phyloP scores from a whole-genome alignment of 2,329 filamentous ascomycete genomes.

The Chrysoporthe austroafricana region DNA sequence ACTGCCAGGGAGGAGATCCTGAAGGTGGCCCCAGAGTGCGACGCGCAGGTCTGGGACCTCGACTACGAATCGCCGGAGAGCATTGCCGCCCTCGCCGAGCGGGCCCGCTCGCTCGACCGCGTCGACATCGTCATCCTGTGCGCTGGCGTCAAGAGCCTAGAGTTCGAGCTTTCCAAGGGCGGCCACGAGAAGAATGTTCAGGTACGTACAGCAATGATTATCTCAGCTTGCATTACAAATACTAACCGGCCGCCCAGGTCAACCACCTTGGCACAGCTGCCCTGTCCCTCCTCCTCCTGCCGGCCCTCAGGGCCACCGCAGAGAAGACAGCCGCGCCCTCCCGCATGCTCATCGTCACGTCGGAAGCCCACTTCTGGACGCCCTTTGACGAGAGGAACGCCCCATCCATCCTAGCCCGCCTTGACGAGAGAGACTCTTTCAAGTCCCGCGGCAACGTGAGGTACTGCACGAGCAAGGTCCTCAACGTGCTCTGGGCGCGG shows the following conservation, averaged over 20 bases:
- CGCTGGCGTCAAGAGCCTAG: conserved; percentile 41
- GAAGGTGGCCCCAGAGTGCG: conserved; percentile 38
- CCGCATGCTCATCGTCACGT: conserved; percentile 3
- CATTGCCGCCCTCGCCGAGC: conserved; percentile 45
- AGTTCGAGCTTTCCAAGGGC: conserved; percentile 25
- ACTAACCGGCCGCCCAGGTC: background rate
- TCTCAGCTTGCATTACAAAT: background rate
- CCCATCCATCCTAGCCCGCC: background rate
- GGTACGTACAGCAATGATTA: background rate
- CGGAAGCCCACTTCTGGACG: conserved; percentile 3
- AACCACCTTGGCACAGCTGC: conserved; percentile 4
- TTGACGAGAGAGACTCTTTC: background rate
- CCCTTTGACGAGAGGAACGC: conserved; percentile 5
- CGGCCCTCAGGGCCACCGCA: background rate
- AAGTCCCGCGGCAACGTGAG: background rate
- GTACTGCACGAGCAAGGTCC: conserved; percentile 1
- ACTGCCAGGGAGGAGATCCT: conserved; percentile 38
- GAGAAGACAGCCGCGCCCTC: background rate
- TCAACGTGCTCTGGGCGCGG: conserved; percentile 9
- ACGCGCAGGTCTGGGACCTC: conserved; percentile 53
- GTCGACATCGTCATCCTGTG: conserved; percentile 53
- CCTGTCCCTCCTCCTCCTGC: conserved; percentile 4
- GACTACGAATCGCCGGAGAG: conserved; percentile 53
- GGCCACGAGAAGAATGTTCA: conserved; percentile 3
- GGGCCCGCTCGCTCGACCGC: conserved; percentile 39